Conservation (phyloP, 139 green algal genomes). For the Chlorella sorokiniana region DNA sequence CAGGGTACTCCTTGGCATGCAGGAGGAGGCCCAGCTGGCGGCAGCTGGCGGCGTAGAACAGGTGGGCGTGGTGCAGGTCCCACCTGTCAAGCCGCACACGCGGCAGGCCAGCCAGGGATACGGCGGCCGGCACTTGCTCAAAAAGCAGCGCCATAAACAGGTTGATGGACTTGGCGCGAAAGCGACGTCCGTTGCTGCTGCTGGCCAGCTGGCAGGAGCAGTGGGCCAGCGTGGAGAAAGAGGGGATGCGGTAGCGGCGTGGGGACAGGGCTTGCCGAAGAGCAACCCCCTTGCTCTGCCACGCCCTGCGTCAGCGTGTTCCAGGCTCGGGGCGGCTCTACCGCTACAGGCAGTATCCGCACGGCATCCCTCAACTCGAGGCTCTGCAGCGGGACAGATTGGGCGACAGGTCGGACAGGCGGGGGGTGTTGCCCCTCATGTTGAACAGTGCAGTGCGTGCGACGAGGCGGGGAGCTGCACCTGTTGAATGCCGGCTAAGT, state of each 20-base stretch:
- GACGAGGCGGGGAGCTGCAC: background rate
- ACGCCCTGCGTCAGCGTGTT: background rate
- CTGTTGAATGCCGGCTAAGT: background rate
- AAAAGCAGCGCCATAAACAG: conserved; percentile 31
- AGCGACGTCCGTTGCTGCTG: conserved; percentile 3
- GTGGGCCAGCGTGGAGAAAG: background rate
- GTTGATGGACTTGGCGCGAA: conserved; percentile 16
- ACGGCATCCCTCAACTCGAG: background rate
- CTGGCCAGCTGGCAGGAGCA: conserved; percentile 19
- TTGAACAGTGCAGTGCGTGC: background rate
- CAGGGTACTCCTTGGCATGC: conserved; percentile 38
- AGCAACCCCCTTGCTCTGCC: background rate
- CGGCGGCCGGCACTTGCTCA: conserved; percentile 23
- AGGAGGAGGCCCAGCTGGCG: conserved; percentile 36
- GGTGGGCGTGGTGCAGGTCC: conserved; percentile 39
- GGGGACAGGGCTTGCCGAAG: conserved; percentile 12
- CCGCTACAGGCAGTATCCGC: conserved; percentile 1
- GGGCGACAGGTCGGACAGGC: too few relatives aligned
- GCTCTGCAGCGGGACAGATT: background rate
- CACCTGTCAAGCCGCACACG: background rate
- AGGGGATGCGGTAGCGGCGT: conserved; percentile 26
- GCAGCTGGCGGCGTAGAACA: conserved; percentile 16
- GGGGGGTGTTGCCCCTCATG: background rate
- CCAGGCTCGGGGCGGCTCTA: conserved; percentile 11
- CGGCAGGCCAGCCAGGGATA: conserved; percentile 21